Conservation (phyloP, 352 stramenopile species). For the Albugo candida region DNA sequence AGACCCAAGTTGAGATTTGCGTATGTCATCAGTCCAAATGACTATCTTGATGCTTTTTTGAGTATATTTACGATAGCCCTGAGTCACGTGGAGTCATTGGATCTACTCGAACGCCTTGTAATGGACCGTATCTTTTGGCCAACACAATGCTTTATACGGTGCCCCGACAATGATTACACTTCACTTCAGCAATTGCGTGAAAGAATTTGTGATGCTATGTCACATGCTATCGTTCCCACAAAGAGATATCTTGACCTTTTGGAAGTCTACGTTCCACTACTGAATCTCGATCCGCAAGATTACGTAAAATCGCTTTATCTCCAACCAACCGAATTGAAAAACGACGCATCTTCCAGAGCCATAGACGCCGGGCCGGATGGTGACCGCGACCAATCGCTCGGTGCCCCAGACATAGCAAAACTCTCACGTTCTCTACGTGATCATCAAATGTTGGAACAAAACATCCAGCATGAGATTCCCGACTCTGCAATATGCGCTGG, state of each 20-base stretch:
- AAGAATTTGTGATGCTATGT: conserved; percentile 24
- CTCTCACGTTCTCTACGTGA: conserved; percentile 35
- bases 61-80: conserved; percentile 71
- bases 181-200: conserved; percentile 35
- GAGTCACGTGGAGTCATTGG: conserved; percentile 60
- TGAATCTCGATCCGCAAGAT: conserved; percentile 80
- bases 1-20: conserved; percentile 20
- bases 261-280: conserved; percentile 65
- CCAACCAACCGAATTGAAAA: neutral
- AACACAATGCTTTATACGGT: conserved; percentile 81
- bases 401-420: conserved; percentile 29
- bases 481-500: conserved; percentile 47
- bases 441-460: conserved; percentile 42
- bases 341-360: conserved; percentile 8
- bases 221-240: conserved; percentile 26
- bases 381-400: conserved; percentile 11
- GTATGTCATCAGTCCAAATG: conserved; percentile 38
- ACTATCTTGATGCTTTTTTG: conserved; percentile 51
- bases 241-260: conserved; percentile 69
- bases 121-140: conserved; percentile 93
- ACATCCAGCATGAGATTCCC: conserved; percentile 48
- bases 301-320: conserved; percentile 20
- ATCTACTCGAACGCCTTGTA: conserved; percentile 82
- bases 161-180: conserved; percentile 37
- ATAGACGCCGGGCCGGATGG: conserved; percentile 10